phyloP scores from a whole-genome alignment of 345 rosid species.

The Salix caprea region DNA sequence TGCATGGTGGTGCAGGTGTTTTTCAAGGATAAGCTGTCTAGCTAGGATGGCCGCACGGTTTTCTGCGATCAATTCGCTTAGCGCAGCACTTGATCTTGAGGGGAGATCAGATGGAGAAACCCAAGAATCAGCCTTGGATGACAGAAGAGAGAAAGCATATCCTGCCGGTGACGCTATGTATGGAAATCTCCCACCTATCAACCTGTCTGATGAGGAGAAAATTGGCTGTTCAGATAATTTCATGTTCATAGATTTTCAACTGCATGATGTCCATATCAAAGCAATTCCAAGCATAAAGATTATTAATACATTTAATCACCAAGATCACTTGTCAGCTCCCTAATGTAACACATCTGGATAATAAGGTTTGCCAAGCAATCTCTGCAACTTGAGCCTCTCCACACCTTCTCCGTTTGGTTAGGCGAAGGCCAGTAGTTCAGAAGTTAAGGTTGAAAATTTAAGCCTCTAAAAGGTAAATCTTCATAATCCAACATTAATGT shows the following conservation, averaged over 20 bases:
- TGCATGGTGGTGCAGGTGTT: constrained; percentile 12
- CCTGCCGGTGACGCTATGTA: constrained; percentile 22
- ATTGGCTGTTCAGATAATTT: background rate
- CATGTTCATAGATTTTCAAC: background rate
- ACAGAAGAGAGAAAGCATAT: constrained; percentile 77
- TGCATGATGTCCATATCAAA: background rate
- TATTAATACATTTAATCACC: background rate
- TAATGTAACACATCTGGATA: background rate
- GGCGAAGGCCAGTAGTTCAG: background rate
- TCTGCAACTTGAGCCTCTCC: no score
- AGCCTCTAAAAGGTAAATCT: background rate
- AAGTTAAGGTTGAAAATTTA: no score
- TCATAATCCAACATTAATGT: background rate
- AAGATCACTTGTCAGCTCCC: background rate
- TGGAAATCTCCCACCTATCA: constrained; percentile 23
- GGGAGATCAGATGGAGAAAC: constrained; percentile 44
- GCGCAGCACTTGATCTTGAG: constrained; percentile 46
- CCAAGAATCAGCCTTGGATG: constrained; percentile 37
- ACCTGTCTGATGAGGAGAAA: constrained; percentile 12
- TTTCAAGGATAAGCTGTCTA: constrained; percentile 31
- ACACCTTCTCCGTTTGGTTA: background rate
- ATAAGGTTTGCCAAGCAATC: background rate
- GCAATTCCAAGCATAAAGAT: background rate
- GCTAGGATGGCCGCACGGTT: constrained; percentile 41
- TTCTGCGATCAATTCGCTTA: constrained; percentile 45